Percentiles rank a stretch among this genome's conserved stretches.
Evolutionary conservation across 305 asterid genomes (phyloP).

Genomic region (Fraxinus xanthoxyloides): DNA sequence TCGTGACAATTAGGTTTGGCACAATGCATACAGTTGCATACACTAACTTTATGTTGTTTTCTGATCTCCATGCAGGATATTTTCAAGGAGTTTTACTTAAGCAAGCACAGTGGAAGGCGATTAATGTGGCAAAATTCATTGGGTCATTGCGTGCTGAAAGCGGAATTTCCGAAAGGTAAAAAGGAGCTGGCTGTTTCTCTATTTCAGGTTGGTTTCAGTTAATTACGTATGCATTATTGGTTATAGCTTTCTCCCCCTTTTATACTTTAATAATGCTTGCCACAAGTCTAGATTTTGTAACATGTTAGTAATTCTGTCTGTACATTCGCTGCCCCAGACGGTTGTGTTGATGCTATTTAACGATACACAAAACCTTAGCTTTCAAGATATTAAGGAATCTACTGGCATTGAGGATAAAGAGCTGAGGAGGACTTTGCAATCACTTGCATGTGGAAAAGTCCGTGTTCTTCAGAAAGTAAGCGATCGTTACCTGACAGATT

Average conservation of each 20-base stretch:
- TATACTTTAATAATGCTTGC: neutral
- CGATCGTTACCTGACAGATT: conserved; percentile 15
- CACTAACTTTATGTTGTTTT: neutral
- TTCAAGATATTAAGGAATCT: conserved; percentile 85
- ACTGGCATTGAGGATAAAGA: conserved; percentile 88
- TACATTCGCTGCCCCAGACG: conserved; percentile 45
- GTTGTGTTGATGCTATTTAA: conserved; percentile 94
- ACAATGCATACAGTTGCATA: conserved; percentile 7
- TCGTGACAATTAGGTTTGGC: conserved; percentile 2
- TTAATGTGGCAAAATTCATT: conserved; percentile 98
- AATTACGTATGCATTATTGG: neutral
- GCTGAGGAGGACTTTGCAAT: conserved; percentile 85
- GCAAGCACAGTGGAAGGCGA: conserved; percentile 95
- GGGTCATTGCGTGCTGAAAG: conserved; percentile 94
- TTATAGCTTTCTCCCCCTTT: neutral
- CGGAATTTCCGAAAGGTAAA: conserved; percentile 82
- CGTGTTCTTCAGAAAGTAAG: conserved; percentile 89
- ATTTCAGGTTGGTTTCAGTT: conserved; percentile 69
- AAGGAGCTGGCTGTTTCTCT: conserved; percentile 98
- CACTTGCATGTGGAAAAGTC: conserved; percentile 96
- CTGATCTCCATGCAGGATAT: conserved; percentile 63
- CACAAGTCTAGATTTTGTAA: neutral
- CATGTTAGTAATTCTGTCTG: conserved; percentile 10
- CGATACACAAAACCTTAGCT: conserved; percentile 73
- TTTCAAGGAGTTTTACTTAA: conserved; percentile 89